Percentiles rank a stretch among this genome's conserved stretches.
Conservation (phyloP, 2,329 filamentous ascomycete genomes). For the Acephala macrosclerotiorum region DNA sequence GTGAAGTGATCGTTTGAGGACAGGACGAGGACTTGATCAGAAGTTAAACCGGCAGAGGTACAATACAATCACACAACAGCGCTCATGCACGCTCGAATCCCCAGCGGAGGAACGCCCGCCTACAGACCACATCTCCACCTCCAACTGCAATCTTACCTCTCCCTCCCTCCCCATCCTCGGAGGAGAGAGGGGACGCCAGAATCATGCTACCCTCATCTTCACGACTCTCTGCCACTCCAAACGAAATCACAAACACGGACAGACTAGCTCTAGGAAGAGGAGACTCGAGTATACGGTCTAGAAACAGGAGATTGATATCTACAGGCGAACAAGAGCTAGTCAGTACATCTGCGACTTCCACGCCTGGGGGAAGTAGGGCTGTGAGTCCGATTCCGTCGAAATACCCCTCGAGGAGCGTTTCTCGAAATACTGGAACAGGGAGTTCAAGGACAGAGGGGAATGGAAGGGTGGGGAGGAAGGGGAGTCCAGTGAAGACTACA, state of each 20-base stretch:
- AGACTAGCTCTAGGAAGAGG: constrained; percentile 3
- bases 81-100: constrained; percentile 2
- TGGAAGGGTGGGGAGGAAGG: constrained; percentile 11
- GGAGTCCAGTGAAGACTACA: constrained; percentile 20
- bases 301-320: constrained; percentile 36
- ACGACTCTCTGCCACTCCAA: constrained; percentile 2
- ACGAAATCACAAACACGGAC: background rate
- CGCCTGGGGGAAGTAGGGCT: constrained; percentile 51
- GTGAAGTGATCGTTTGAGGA: background rate
- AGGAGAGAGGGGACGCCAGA: background rate
- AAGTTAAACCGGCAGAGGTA: background rate
- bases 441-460: constrained; percentile 8
- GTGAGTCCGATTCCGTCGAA: constrained; percentile 58
- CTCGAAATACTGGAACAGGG: constrained; percentile 13
- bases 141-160: background rate
- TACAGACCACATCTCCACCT: background rate
- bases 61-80: background rate
- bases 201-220: constrained; percentile 31
- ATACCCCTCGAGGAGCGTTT: constrained; percentile 43
- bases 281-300: constrained; percentile 7
- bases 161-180: background rate
- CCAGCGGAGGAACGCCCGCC: background rate
- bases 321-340: constrained; percentile 42
- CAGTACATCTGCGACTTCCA: constrained; percentile 41
- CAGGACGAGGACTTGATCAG: background rate